A percentile compares a stretch with the other conserved stretches of the same genome.
These are phyloP conservation scores for Coleophoma cylindrospora DNA, from an alignment of 2,329 filamentous ascomycete genomes.

Conservation along the genomic window DNA sequence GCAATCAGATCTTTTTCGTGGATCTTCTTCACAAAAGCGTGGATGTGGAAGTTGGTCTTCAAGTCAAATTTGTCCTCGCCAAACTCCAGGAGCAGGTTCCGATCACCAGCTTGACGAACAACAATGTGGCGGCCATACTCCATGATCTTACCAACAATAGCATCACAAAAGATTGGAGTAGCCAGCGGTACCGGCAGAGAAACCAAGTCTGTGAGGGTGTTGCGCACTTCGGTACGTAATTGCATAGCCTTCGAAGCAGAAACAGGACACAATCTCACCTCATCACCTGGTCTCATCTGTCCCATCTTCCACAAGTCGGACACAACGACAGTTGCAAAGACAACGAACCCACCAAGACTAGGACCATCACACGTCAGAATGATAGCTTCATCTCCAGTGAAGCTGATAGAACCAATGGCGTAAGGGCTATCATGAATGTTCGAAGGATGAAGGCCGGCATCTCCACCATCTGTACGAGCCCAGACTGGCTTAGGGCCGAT, in stretches of 20 bases:
- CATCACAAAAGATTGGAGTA: not conserved
- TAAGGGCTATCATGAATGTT: conserved; percentile 56
- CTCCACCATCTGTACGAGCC: conserved; percentile 52
- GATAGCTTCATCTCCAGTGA: conserved; percentile 53
- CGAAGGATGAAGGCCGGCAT: conserved; percentile 55
- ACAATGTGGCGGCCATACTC: not conserved
- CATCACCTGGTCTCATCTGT: conserved; percentile 54
- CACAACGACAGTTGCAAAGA: conserved; percentile 47
- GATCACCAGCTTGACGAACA: conserved; percentile 29
- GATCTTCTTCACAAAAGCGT: conserved; percentile 12
- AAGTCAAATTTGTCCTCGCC: conserved; percentile 26
- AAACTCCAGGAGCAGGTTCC: conserved; percentile 30
- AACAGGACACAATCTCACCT: conserved; percentile 41
- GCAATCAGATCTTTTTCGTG: conserved; percentile 19
- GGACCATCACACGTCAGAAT: conserved; percentile 54
- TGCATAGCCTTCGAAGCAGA: conserved; percentile 45
- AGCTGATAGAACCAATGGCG: conserved; percentile 47
- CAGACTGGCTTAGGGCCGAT: conserved; percentile 52
- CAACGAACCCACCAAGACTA: conserved; percentile 55
- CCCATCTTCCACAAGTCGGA: conserved; percentile 57
- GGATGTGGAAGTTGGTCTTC: conserved; percentile 28
- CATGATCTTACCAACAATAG: not conserved
- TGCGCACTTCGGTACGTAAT: conserved; percentile 9
- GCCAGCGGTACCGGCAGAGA: not conserved
- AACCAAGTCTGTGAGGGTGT: not conserved